Percentiles rank a stretch among this genome's conserved stretches.
These are phyloP conservation scores for Neopestalotiopsis rosae DNA, from an alignment of 2,329 filamentous ascomycete species.

Conservation along the genomic window DNA sequence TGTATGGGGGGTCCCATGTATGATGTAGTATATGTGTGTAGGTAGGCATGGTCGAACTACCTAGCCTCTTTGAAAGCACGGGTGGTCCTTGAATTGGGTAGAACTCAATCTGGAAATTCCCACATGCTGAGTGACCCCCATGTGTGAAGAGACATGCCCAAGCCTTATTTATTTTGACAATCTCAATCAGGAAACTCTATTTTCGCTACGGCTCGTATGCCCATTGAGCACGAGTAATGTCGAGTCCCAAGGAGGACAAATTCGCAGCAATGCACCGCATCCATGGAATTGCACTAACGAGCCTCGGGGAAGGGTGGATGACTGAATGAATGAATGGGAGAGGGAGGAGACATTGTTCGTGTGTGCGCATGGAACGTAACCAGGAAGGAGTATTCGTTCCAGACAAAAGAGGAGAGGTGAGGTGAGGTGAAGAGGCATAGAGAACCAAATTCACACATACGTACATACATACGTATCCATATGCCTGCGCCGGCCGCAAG, in stretches of 20 bases:
- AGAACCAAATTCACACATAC: constrained; percentile 6
- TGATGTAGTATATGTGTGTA: background rate
- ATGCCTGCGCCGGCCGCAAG: constrained; percentile 12
- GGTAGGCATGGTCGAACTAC: background rate
- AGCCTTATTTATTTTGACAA: background rate
- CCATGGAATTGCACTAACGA: background rate
- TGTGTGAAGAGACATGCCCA: background rate
- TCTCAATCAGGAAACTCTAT: constrained; percentile 6
- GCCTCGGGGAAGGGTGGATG: background rate
- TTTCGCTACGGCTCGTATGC: background rate
- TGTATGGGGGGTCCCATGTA: background rate
- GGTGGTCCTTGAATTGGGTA: background rate
- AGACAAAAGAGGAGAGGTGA: background rate
- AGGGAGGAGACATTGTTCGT: background rate
- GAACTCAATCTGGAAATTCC: background rate
- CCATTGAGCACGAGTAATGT: constrained; percentile 3
- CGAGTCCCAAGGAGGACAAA: background rate
- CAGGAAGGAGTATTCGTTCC: background rate
- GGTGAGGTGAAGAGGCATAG: background rate
- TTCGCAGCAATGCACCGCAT: background rate
- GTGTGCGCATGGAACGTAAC: background rate
- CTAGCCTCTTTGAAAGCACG: background rate
- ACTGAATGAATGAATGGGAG: background rate
- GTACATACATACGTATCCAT: background rate
- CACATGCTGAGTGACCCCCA: background rate